Conservation (phyloP, 2,329 filamentous ascomycete species). For the Calonectria hongkongensis region DNA sequence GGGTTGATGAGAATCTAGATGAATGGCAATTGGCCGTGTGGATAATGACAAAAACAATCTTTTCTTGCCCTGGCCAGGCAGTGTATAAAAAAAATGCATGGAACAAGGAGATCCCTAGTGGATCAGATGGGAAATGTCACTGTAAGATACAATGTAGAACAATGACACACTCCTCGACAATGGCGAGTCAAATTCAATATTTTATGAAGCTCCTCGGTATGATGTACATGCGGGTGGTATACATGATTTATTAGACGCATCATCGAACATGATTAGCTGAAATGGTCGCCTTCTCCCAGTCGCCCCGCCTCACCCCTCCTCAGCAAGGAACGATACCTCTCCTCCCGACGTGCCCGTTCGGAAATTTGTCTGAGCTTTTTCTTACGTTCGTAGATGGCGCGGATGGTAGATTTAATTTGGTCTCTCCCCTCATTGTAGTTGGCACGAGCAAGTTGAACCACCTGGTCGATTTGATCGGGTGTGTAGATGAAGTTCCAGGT, state of each 20-base stretch:
- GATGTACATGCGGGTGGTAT: slow-evolving; percentile 43
- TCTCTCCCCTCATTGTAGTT: slow-evolving; percentile 91
- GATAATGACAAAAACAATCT: slow-evolving; percentile 53
- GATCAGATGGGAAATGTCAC: slow-evolving; percentile 53
- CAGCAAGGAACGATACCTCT: slow-evolving; percentile 68
- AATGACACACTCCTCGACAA: slow-evolving; percentile 56
- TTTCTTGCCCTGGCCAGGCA: slow-evolving; percentile 53
- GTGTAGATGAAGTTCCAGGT: slow-evolving; percentile 99
- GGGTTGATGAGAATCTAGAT: slow-evolving; percentile 42
- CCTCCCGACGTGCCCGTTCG: slow-evolving; percentile 63
- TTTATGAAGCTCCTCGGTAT: slow-evolving; percentile 56
- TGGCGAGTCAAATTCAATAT: slow-evolving; percentile 52
- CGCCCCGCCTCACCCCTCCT: slow-evolving; percentile 71
- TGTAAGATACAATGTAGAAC: slow-evolving; percentile 65
- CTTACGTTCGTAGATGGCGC: slow-evolving; percentile 95
- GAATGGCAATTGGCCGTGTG: slow-evolving; percentile 46
- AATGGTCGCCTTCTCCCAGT: slow-evolving; percentile 80
- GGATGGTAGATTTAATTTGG: slow-evolving; percentile 84
- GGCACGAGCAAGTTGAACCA: slow-evolving; percentile 86
- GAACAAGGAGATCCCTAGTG: slow-evolving; percentile 49
- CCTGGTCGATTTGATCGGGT: slow-evolving; percentile 89
- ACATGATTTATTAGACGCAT: slow-evolving; percentile 27
- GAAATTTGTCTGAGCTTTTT: slow-evolving; percentile 78
- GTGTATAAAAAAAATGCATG: slow-evolving; percentile 59
- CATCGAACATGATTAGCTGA: slow-evolving; percentile 64